Conservation (phyloP, 768 basidiomycete genomes). For the Rhodosporidiobolus sp. region DNA sequence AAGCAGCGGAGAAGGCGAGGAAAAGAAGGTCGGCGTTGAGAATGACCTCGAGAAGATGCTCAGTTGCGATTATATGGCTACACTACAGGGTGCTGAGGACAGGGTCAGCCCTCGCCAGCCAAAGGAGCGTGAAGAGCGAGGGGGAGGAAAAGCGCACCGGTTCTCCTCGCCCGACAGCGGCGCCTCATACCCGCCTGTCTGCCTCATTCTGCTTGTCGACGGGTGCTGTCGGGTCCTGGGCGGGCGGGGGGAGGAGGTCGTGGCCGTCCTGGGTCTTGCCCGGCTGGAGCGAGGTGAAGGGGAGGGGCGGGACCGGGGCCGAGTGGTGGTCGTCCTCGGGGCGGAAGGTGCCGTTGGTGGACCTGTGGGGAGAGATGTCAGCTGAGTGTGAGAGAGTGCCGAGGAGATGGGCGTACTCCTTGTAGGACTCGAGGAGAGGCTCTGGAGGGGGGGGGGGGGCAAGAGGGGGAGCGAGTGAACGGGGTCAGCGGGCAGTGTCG, state of each 20-base stretch:
- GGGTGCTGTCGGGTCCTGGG: background rate
- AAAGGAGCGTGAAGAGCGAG: background rate
- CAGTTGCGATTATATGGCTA: too few relatives aligned
- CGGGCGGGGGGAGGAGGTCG: conserved; percentile 25
- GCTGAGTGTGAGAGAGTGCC: too few relatives aligned
- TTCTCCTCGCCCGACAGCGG: too few relatives aligned
- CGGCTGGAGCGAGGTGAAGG: conserved; percentile 18
- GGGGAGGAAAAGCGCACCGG: background rate
- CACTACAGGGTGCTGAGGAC: too few relatives aligned
- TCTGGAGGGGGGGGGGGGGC: too few relatives aligned
- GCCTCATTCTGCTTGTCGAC: background rate
- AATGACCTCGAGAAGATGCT: too few relatives aligned
- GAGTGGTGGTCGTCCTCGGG: conserved; percentile 39
- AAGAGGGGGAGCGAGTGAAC: too few relatives aligned
- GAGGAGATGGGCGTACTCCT: background rate
- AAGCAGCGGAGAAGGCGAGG: too few relatives aligned
- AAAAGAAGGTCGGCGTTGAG: too few relatives aligned
- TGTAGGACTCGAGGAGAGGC: conserved; percentile 34
- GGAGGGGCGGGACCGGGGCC: conserved; percentile 22
- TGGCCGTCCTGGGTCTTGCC: conserved; percentile 24
- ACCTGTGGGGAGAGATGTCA: conserved; percentile 1
- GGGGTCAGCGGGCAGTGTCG: background rate
- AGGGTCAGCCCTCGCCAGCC: too few relatives aligned
- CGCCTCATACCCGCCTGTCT: background rate
- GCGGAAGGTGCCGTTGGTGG: conserved; percentile 29